These are phyloP conservation scores for Tuber brumale DNA, from an alignment of 495 filamentous ascomycete species.

Conservation along the genomic window DNA sequence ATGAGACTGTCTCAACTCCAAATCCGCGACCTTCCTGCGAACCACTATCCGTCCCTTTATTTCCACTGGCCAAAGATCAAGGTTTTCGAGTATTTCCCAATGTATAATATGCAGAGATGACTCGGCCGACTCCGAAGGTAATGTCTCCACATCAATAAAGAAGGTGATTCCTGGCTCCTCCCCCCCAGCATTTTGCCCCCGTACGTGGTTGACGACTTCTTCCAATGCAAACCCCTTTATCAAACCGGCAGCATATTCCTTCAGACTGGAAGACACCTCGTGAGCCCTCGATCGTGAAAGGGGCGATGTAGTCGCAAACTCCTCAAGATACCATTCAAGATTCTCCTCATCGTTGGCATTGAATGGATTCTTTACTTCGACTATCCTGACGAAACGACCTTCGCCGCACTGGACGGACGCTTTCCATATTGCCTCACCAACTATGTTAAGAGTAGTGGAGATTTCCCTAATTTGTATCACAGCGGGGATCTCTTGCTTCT, in stretches of 20 bases:
- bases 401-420: neutral
- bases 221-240: neutral
- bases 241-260: neutral
- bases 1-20: neutral
- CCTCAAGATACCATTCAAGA: conserved; percentile 1
- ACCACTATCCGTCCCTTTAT: conserved; percentile 16
- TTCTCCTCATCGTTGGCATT: neutral
- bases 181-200: neutral
- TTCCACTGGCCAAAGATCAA: conserved; percentile 18
- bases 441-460: neutral
- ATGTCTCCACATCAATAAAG: neutral
- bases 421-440: neutral
- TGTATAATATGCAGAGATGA: conserved; percentile 21
- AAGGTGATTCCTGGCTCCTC: neutral
- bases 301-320: neutral
- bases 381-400: neutral
- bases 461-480: conserved; percentile 4
- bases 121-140: neutral
- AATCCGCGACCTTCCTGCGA: conserved; percentile 18
- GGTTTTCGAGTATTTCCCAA: conserved; percentile 26
- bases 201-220: neutral
- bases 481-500: neutral
- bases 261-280: neutral
- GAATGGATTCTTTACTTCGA: neutral
- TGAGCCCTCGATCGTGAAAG: neutral